These are phyloP conservation scores for Talaromyces pinophilus DNA, from an alignment of 2,329 filamentous ascomycete species.

Conservation along the genomic window DNA sequence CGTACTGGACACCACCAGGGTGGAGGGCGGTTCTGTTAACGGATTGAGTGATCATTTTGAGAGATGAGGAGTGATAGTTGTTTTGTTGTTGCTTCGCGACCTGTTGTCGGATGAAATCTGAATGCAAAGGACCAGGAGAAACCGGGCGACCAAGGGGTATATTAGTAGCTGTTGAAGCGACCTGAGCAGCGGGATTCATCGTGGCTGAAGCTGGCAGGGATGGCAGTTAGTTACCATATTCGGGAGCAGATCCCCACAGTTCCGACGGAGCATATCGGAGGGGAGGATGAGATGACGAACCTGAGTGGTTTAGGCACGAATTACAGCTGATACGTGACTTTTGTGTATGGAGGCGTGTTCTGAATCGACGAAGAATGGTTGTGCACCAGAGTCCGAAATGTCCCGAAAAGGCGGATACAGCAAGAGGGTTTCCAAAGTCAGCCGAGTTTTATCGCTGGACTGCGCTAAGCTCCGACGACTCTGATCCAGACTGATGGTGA, in stretches of 20 bases:
- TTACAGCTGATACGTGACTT: constrained; percentile 7
- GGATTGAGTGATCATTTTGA: constrained; percentile 56
- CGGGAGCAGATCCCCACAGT: constrained; percentile 43
- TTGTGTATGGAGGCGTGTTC: constrained; percentile 4
- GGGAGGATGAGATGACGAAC: constrained; percentile 26
- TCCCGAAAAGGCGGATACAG: constrained; percentile 23
- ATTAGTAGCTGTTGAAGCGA: constrained; percentile 44
- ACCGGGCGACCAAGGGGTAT: constrained; percentile 46
- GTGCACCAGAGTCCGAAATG: constrained; percentile 22
- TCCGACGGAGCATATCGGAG: constrained; percentile 43
- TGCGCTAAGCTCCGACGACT: constrained; percentile 4
- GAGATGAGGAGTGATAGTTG: constrained; percentile 61
- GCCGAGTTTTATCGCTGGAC: constrained; percentile 13
- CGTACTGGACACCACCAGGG: constrained; percentile 86
- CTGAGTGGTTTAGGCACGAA: constrained; percentile 16
- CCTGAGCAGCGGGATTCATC: constrained; percentile 31
- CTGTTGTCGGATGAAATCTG: constrained; percentile 61
- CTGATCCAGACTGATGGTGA: constrained; percentile 10
- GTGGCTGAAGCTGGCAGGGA: constrained; percentile 30
- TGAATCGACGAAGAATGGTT: constrained; percentile 10
- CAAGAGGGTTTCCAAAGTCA: background rate
- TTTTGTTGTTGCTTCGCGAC: constrained; percentile 59
- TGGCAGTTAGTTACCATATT: constrained; percentile 28
- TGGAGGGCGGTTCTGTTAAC: constrained; percentile 93
- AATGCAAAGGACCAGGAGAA: constrained; percentile 52